Base-by-base conservation (phyloP, 2,329 filamentous ascomycete species). In the Alternaria hordeiaustralica region DNA sequence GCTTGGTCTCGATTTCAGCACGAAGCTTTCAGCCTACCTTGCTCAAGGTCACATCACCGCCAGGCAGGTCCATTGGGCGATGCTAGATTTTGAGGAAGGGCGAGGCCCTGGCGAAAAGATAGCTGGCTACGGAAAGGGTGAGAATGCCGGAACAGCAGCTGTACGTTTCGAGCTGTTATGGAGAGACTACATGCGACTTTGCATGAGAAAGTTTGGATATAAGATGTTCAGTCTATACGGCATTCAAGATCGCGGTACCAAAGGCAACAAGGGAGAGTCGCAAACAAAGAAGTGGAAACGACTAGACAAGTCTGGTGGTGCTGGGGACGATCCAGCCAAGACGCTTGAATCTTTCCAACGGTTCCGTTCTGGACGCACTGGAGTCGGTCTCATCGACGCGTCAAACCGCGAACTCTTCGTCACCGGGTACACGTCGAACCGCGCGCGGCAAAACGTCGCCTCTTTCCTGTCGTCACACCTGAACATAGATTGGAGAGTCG, bases 131-230 rank as follows among this genome's bases (percentile, higher is more conserved):
- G 90, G 88, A 0, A 78, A 88, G 54, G 92, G 92, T 0, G 90
- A 94, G 75, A 94, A 90, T 55, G 87, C 88, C 28, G 91, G 92
- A 0, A 93, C 90, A 0, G 86, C 86, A 33, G 87, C 84, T 0
- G 85, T 95, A 1, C 87, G 92, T 0, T 90, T 92, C 60, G 91
- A 95, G 73, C 82, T 96, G 0, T 78, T 95, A 0, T 95, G 3
- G 92, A 83, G 92, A 44, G 92, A 95, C 72, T 95, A 94, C 72
- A 93, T 95, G 89, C 85, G 90, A 1, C 85, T 95, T 0, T 93
- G 90, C 74, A 89, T 88, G 6, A 85, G 86, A 30, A 94, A 94
- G 71, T 93, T 92, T 65, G 86, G 87, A 0, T 74, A 78, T 15
- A 87, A 86, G 21, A 84, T 95, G 5, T 95, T 93, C 75, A 80